Conservation (phyloP, 352 stramenopile species). For the Phytophthora melonis region DNA sequence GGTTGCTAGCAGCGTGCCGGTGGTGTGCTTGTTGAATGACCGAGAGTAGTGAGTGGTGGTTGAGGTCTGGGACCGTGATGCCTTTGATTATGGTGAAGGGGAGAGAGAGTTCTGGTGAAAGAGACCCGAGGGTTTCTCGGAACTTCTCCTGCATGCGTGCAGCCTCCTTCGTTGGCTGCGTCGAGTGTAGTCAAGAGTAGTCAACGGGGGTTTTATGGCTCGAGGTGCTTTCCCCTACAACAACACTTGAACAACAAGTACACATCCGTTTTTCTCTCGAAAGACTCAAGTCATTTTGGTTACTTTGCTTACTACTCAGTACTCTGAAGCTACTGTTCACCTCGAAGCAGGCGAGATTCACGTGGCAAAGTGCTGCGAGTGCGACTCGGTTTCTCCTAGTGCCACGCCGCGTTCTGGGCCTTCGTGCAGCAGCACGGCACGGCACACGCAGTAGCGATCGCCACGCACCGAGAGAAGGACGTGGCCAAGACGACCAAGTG, state of each 20-base stretch:
- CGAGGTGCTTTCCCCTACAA: background rate
- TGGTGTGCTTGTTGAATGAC: too few relatives aligned
- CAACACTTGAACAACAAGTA: background rate
- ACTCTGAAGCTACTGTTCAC: background rate
- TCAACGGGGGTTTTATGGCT: background rate
- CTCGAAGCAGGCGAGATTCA: too few relatives aligned
- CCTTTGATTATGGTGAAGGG: too few relatives aligned
- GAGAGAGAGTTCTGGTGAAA: too few relatives aligned
- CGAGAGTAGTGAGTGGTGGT: too few relatives aligned
- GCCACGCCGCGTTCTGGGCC: background rate
- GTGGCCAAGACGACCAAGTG: background rate
- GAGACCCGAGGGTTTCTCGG: too few relatives aligned
- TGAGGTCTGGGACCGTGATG: too few relatives aligned
- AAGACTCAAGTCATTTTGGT: background rate
- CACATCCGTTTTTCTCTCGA: background rate
- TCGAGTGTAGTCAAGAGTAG: background rate
- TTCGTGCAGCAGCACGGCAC: background rate
- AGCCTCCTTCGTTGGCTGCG: too few relatives aligned
- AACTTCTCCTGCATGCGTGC: too few relatives aligned
- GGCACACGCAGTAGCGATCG: background rate
- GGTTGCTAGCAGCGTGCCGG: too few relatives aligned
- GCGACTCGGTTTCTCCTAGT: background rate
- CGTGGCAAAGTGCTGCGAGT: too few relatives aligned
- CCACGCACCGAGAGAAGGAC: background rate
- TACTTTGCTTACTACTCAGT: background rate